Evolutionary conservation across 2,329 filamentous ascomycete genomes (phyloP).

Genomic region (Botrytis aclada): DNA sequence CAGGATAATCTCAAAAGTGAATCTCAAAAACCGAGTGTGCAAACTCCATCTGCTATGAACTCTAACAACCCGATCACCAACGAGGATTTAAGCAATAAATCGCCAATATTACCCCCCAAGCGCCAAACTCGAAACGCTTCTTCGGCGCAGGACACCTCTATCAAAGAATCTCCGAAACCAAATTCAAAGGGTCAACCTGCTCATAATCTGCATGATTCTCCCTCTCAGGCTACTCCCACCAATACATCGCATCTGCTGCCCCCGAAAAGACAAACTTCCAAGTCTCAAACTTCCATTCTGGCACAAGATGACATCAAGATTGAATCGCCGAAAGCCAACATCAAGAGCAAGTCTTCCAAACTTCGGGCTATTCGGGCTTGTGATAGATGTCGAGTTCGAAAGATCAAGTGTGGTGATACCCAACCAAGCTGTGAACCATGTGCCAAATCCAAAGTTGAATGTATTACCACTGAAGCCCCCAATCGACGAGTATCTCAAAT

Average conservation of each 20-base stretch:
- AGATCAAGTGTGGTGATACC: conserved; percentile 1
- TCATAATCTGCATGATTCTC: background rate
- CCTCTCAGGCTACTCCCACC: background rate
- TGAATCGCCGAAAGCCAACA: background rate
- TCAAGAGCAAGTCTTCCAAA: background rate
- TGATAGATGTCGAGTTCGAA: conserved; percentile 1
- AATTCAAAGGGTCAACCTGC: background rate
- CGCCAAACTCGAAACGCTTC: background rate
- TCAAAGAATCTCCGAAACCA: background rate
- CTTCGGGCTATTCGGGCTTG: background rate
- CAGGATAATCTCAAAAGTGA: background rate
- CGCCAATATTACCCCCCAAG: background rate
- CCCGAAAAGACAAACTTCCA: background rate
- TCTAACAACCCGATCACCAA: background rate
- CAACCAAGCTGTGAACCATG: conserved; percentile 7
- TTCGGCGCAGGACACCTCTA: background rate
- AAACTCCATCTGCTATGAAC: background rate
- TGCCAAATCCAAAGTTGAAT: background rate
- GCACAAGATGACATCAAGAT: background rate
- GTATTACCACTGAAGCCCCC: background rate
- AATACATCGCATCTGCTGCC: background rate
- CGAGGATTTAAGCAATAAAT: background rate
- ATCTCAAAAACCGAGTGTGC: background rate
- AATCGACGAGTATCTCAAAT: background rate
- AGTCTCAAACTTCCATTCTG: background rate